Evolutionary conservation across 2,329 filamentous ascomycete genomes (phyloP), one percentile per base, ranked within the genome.

Genomic region (Neonectria faginata): DNA sequence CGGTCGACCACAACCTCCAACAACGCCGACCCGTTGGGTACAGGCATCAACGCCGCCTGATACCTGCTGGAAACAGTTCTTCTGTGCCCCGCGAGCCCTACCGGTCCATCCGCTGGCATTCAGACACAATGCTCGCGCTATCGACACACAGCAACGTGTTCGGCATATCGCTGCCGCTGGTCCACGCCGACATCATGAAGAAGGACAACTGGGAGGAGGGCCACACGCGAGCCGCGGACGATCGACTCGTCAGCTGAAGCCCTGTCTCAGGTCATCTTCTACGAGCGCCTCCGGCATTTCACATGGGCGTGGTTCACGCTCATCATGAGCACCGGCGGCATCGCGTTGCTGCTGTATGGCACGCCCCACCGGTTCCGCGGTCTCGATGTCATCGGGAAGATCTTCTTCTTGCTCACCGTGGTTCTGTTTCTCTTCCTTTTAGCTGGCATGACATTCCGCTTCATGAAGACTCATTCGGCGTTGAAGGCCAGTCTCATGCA

Each of bases 401-500:
- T 84, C 9, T 77, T 86, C 60, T 86, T 84, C 64, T 70, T 87
- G 14, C 67, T 85, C 31, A 85, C 86, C 56, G 76, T 87, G 45
- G 74, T 81, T 2, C 77, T 90, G 8, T 86, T 85, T 67, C 16
- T 83, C 22, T 25, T 77, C 14, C 81, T 90, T 57, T 81, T 84
- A 69, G 72, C 74, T 27, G 84, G 89, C 75, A 85, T 91, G 45
- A 78, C 84, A 3, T 74, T 84, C 1, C 84, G 89, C 12, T 91
- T 91, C 74, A 83, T 84, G 64, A 78, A 81, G 57, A 86, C 86
- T 68, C 87, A 87, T 0, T 79, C 83, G 29, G 89, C 86, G 0
- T 88, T 91, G 71, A 82, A 80, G 67, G 82, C 66, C 4, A 75
- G 73, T 16, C 52, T 75, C 12, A 58, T 70, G 44, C 67, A 73